Percentiles rank a stretch among this genome's conserved stretches.
Evolutionary conservation across 768 basidiomycete species (phyloP).

Genomic region (Dacryopinax primogenitus): DNA sequence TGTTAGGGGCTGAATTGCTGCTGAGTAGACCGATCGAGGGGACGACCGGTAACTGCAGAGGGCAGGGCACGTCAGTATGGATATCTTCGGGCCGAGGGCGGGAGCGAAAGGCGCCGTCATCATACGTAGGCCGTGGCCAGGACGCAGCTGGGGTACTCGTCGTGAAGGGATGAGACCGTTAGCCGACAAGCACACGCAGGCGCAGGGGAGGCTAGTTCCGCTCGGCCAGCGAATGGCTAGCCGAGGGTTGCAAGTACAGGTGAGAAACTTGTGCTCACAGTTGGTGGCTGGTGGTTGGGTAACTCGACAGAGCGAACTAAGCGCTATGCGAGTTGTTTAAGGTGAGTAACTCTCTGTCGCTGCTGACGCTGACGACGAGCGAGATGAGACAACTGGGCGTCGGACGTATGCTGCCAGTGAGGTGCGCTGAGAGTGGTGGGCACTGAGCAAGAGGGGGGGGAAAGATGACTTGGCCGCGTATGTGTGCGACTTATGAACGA

Average conservation of each 20-base stretch:
- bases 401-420: background rate
- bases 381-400: background rate
- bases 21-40: background rate
- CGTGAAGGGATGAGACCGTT: background rate
- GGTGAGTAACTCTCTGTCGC: slow-evolving; percentile 8
- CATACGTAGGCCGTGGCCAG: background rate
- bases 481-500: background rate
- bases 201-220: slow-evolving; percentile 3
- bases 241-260: background rate
- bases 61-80: background rate
- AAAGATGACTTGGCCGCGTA: background rate
- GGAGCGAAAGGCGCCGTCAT: background rate
- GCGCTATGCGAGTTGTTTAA: background rate
- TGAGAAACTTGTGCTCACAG: background rate
- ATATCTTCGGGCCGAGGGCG: background rate
- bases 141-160: background rate
- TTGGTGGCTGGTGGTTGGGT: background rate
- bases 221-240: background rate
- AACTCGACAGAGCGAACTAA: background rate
- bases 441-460: background rate
- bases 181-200: background rate
- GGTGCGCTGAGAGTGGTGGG: background rate
- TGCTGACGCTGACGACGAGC: slow-evolving; percentile 8
- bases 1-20: slow-evolving; percentile 4
- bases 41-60: slow-evolving; percentile 1